Percentiles rank a stretch among this genome's conserved stretches.
Conservation (phyloP, 169 alveolate genomes). For the Plasmodium fragile region DNA sequence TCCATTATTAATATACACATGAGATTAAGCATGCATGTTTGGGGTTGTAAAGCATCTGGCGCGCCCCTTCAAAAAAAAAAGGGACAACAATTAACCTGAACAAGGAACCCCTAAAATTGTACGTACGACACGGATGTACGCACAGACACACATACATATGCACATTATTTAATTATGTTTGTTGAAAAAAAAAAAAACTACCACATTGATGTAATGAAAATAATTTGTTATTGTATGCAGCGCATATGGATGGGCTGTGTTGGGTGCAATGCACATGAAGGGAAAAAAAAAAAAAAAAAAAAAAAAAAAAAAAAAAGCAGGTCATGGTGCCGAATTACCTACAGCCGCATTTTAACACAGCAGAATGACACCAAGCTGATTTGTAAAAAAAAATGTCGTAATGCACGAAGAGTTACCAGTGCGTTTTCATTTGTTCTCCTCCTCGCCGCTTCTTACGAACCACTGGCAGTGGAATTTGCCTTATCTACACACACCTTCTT, state of each 20-base stretch:
- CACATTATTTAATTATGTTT: too few relatives aligned
- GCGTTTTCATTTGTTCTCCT: background rate
- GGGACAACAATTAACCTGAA: background rate
- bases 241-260: background rate
- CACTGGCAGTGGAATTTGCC: slow-evolving; percentile 10
- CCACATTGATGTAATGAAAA: background rate
- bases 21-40: background rate
- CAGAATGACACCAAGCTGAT: background rate
- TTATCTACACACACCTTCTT: slow-evolving; percentile 19
- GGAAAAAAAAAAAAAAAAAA: background rate
- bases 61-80: background rate
- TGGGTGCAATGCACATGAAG: background rate
- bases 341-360: background rate
- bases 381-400: background rate
- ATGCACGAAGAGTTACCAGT: background rate
- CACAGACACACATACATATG: background rate
- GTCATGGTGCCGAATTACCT: background rate
- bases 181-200: too few relatives aligned
- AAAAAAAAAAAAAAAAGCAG: background rate
- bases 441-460: background rate
- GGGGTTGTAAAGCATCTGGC: background rate
- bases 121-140: background rate
- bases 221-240: background rate
- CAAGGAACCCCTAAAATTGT: background rate
- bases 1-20: background rate